These are phyloP conservation scores for Inga oerstediana DNA, from an alignment of 306 rosid species.

Conservation along the genomic window DNA sequence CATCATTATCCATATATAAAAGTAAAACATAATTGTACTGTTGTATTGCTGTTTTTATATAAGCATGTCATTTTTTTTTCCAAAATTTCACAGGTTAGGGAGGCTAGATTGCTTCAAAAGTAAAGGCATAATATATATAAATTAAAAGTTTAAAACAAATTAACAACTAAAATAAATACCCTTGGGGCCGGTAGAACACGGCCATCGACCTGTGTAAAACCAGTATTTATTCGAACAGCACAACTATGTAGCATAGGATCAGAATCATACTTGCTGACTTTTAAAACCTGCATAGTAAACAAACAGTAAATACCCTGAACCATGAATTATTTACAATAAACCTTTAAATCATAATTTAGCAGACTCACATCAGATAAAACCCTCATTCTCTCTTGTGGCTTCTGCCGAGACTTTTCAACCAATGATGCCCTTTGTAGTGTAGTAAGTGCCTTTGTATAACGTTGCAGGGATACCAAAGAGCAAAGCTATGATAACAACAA, in stretches of 20 bases:
- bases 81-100: neutral
- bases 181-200: conserved; percentile 90
- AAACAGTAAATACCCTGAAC: conserved; percentile 16
- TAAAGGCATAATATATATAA: neutral
- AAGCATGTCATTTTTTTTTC: neutral
- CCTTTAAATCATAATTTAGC: conserved; percentile 6
- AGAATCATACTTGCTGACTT: conserved; percentile 69
- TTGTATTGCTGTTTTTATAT: neutral
- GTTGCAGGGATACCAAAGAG: conserved; percentile 76
- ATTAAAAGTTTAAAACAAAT: neutral
- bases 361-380: conserved; percentile 69
- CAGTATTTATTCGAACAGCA: conserved; percentile 65
- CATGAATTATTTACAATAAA: neutral
- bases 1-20: neutral
- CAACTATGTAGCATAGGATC: conserved; percentile 80
- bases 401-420: conserved; percentile 93
- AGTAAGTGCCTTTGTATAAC: conserved; percentile 82
- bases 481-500: conserved; percentile 59
- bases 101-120: neutral
- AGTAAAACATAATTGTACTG: neutral
- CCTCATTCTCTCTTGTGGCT: conserved; percentile 92
- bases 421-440: conserved; percentile 82
- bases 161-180: conserved; percentile 46
- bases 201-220: conserved; percentile 89
- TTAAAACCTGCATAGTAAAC: conserved; percentile 65